These are phyloP conservation scores for Hylodesmum podocarpum DNA, from an alignment of 306 rosid species.

Conservation along the genomic window DNA sequence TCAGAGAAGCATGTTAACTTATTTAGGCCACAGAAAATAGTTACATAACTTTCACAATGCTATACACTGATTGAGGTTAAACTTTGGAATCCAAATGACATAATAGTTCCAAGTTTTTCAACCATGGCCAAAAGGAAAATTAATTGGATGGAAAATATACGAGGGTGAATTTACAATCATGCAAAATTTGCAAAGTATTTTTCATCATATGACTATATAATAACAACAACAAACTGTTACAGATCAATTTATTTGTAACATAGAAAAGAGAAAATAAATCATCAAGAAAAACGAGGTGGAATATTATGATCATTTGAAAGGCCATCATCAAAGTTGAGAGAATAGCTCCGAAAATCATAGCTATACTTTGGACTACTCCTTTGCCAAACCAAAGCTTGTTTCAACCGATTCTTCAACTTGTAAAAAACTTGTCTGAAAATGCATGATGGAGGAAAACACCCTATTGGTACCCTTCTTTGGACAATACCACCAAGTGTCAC, in stretches of 20 bases:
- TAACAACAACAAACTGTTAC: constrained; percentile 6
- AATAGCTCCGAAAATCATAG: constrained; percentile 83
- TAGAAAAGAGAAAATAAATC: neutral
- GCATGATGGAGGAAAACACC: constrained; percentile 41
- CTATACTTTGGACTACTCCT: constrained; percentile 43
- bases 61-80: neutral
- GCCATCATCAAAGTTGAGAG: constrained; percentile 84
- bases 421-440: constrained; percentile 38
- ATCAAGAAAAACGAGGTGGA: constrained; percentile 29
- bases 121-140: neutral
- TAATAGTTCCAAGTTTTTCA: neutral
- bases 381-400: constrained; percentile 46
- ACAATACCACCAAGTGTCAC: constrained; percentile 53
- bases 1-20: neutral
- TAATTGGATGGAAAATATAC: neutral
- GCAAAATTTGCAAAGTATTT: constrained; percentile 7
- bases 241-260: constrained; percentile 19
- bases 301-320: constrained; percentile 31
- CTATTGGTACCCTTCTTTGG: constrained; percentile 25
- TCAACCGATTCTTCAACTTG: constrained; percentile 66
- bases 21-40: neutral
- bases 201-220: constrained; percentile 20
- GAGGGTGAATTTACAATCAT: constrained; percentile 34
- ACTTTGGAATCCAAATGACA: neutral
- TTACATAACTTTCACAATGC: neutral